Evolutionary conservation across 305 asterid genomes (phyloP), one percentile per base, ranked within the genome.

Genomic region (Stenogyne calaminthoides): DNA sequence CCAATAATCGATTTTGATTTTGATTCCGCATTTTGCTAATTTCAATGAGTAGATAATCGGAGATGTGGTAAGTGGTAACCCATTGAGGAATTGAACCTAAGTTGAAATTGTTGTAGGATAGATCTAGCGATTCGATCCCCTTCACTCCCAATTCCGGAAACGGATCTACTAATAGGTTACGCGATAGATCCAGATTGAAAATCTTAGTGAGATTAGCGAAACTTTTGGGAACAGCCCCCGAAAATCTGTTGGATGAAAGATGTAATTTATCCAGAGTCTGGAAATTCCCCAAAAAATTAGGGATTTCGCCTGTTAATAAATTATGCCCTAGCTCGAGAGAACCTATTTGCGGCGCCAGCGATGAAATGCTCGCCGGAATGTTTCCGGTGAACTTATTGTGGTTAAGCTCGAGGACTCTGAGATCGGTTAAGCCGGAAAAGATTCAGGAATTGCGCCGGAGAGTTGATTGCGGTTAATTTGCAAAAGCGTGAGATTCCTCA

Each of bases 151-250:
- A 36, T 4, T 12, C 42, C 0, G 96, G 96, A 61, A 93, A 91
- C 3, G 98, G 98, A 63, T 91, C 98, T 2, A 81, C 86, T 1
- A 91, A 72, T 18, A 65, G 72, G 68, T 93, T 93, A 12, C 75
- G 94, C 2, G 97, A 89, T 5, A 93, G 85, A 40, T 93, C 88
- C 3, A 93, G 93, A 71, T 91, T 91, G 73, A 88, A 89, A 49
- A 93, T 91, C 70, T 91, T 91, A 10, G 97, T 91, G n/a, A 93
- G 87, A 78, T 93, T 93, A 0, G 81, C 85, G 29, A 93, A 93
- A 4, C 72, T 77, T 77, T 82, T 84, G 0, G 98, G 97, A 7
- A 91, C 96, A 0, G 83, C 49, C 59, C 98, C 97, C 0, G 89
- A 49, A 47, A 88, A 77, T 4, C 56, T 74, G 77, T 94, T 94